These are phyloP conservation scores for Hibiscus tridactylites DNA, from an alignment of 345 rosid species.

Conservation along the genomic window DNA sequence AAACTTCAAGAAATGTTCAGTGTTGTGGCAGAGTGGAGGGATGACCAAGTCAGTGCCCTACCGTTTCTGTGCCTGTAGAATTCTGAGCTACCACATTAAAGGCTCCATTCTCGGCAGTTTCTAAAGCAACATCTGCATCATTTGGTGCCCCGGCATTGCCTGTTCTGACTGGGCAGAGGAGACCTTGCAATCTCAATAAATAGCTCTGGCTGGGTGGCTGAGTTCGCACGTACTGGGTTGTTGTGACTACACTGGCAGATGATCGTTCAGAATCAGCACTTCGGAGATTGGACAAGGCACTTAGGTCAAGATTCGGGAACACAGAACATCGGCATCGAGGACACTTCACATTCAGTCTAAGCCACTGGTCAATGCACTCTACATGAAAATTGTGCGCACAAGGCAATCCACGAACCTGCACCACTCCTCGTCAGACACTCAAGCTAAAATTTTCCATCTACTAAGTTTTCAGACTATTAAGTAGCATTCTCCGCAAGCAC, in stretches of 20 bases:
- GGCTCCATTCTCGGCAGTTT: conserved; percentile 34
- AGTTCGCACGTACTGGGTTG: conserved; percentile 39
- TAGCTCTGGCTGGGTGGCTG: conserved; percentile 76
- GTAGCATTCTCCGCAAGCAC: background rate
- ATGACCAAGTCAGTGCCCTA: background rate
- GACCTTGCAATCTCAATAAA: conserved; percentile 58
- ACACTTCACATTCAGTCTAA: conserved; percentile 87
- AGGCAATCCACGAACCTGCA: conserved; percentile 97
- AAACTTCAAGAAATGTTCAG: background rate
- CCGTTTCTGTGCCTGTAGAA: background rate
- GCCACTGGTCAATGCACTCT: conserved; percentile 95
- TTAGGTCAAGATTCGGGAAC: conserved; percentile 94
- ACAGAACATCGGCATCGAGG: conserved; percentile 94
- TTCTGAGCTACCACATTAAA: conserved; percentile 4
- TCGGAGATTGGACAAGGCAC: conserved; percentile 77
- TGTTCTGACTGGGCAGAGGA: conserved; percentile 52
- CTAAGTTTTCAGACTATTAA: background rate
- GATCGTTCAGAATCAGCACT: conserved; percentile 56
- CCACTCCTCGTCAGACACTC: conserved; percentile 12
- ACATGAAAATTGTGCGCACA: conserved; percentile 99
- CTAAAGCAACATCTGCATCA: conserved; percentile 23
- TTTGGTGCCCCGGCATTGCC: conserved; percentile 28
- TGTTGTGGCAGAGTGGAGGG: background rate
- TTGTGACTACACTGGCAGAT: conserved; percentile 29
- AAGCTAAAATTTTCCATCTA: background rate